phyloP scores from a whole-genome alignment of 2,329 filamentous ascomycete species.

The Aspergillus felis region DNA sequence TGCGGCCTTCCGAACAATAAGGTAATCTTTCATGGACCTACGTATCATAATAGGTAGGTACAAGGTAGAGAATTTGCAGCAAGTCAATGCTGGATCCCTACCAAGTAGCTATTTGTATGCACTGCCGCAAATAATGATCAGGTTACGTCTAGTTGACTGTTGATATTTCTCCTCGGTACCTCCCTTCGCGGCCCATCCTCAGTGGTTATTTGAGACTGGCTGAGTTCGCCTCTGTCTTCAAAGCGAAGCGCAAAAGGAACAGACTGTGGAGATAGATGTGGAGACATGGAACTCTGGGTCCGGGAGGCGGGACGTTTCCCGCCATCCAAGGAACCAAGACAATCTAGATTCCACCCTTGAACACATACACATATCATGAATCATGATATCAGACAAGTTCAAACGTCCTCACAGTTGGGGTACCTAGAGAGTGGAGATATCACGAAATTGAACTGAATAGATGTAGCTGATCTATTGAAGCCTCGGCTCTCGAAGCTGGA shows the following conservation, averaged over 20 bases:
- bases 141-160: no score
- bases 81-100: no score
- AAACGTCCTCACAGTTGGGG: no score
- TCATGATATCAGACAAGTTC: no score
- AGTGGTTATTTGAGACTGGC: background rate
- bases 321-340: background rate
- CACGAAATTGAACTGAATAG: background rate
- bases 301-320: no score
- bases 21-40: no score
- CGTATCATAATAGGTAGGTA: no score
- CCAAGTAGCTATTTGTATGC: background rate
- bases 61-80: background rate
- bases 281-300: background rate
- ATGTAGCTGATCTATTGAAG: background rate
- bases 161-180: no score
- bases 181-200: no score
- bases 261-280: background rate
- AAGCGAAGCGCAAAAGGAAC: background rate
- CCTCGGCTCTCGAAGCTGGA: no score
- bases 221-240: background rate
- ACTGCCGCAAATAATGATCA: background rate
- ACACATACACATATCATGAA: background rate
- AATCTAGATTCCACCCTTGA: background rate
- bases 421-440: no score
- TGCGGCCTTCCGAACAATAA: no score